Evolutionary conservation across 352 stramenopile genomes (phyloP).

Genomic region (Phytopythium delawarense): DNA sequence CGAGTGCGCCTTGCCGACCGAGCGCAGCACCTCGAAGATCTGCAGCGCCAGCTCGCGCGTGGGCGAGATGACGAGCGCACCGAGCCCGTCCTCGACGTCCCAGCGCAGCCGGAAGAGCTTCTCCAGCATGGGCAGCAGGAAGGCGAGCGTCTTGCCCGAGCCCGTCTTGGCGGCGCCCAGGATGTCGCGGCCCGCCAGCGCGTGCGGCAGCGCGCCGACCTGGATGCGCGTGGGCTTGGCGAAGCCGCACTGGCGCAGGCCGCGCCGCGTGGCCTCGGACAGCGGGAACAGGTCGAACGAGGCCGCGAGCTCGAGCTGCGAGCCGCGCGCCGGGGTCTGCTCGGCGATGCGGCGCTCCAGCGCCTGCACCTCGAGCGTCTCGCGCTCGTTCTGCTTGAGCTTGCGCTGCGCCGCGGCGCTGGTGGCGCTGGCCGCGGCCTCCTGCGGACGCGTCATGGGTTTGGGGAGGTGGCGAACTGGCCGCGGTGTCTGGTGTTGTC

Average conservation of each 20-base stretch:
- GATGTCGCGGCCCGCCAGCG: slow-evolving; percentile 87
- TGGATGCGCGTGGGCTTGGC: slow-evolving; percentile 88
- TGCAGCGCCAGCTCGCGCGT: slow-evolving; percentile 98
- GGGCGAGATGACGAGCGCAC: slow-evolving; percentile 96
- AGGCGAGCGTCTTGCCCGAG: slow-evolving; percentile 93
- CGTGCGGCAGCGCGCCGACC: slow-evolving; percentile 81
- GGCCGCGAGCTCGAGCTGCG: slow-evolving; percentile 65
- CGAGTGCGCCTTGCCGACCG: slow-evolving; percentile 93
- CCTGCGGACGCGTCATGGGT: slow-evolving; percentile 6
- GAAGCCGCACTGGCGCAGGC: slow-evolving; percentile 75
- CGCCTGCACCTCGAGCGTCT: slow-evolving; percentile 62
- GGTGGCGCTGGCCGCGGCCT: slow-evolving; percentile 12
- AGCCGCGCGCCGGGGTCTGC: slow-evolving; percentile 72
- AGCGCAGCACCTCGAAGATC: slow-evolving; percentile 98
- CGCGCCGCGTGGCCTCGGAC: slow-evolving; percentile 71
- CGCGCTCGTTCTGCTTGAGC: slow-evolving; percentile 73
- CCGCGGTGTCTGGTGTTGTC: not conserved
- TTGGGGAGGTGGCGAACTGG: no score
- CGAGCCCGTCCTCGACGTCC: slow-evolving; percentile 92
- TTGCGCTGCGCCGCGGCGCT: slow-evolving; percentile 26
- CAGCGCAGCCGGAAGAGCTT: slow-evolving; percentile 88
- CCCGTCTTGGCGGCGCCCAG: slow-evolving; percentile 92
- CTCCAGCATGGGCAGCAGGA: slow-evolving; percentile 88
- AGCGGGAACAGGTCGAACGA: slow-evolving; percentile 85
- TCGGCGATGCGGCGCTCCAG: slow-evolving; percentile 61